Conservation (phyloP, 148 eudicot genomes). For the Pouteria glomerata region DNA sequence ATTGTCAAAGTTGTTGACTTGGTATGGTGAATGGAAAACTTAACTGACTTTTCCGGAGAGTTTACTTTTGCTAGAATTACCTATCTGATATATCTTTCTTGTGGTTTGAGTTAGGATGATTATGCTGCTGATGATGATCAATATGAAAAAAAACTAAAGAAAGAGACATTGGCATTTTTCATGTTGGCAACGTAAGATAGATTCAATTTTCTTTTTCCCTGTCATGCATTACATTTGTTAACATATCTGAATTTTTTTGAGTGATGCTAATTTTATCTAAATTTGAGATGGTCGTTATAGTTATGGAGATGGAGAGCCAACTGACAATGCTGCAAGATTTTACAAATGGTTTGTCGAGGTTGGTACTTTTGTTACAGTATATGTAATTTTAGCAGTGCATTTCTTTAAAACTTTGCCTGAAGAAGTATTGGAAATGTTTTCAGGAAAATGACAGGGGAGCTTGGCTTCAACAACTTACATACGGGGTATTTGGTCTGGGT, state of each 20-base stretch:
- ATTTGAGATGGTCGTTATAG: slow-evolving; percentile 36
- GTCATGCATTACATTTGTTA: not conserved
- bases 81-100: not conserved
- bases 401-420: not conserved
- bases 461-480: slow-evolving; percentile 56
- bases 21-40: slow-evolving; percentile 39
- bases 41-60: not conserved
- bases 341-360: slow-evolving; percentile 89
- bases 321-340: slow-evolving; percentile 86
- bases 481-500: slow-evolving; percentile 78
- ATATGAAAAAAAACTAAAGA: slow-evolving; percentile 74
- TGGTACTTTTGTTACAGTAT: not conserved
- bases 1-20: slow-evolving; percentile 70
- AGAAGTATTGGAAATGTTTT: not conserved
- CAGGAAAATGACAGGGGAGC: slow-evolving; percentile 43
- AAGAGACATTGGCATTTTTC: slow-evolving; percentile 68
- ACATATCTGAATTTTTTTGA: not conserved
- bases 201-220: not conserved
- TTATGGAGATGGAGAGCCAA: slow-evolving; percentile 94
- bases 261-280: slow-evolving; percentile 1
- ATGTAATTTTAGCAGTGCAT: not conserved
- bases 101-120: slow-evolving; percentile 44
- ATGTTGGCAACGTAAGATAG: slow-evolving; percentile 60
- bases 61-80: not conserved
- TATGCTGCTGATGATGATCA: slow-evolving; percentile 72